Conservation (phyloP, 2,329 filamentous ascomycete species). For the Purpureocillium lavendulum region DNA sequence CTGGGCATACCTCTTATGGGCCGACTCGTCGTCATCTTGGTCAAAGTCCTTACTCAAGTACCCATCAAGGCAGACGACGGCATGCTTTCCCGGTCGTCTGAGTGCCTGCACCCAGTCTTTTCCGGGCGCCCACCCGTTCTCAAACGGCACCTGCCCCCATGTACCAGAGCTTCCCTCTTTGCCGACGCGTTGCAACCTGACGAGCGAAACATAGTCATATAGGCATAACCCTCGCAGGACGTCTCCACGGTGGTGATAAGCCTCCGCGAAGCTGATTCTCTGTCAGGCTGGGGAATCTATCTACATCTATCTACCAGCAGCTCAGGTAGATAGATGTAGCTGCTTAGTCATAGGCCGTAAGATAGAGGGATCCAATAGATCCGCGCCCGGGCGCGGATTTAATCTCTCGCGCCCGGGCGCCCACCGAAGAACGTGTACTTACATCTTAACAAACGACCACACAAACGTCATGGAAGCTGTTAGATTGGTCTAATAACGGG, state of each 20-base stretch:
- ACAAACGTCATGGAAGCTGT: no score
- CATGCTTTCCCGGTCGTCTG: background rate
- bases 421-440: no score
- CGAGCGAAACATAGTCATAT: constrained; percentile 5
- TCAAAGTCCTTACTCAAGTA: constrained; percentile 3
- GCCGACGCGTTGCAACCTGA: constrained; percentile 1
- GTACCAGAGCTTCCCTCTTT: background rate
- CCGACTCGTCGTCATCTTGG: background rate
- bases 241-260: constrained; percentile 2
- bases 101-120: background rate
- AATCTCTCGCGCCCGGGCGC: no score
- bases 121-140: background rate
- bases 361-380: no score
- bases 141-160: background rate
- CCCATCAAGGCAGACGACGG: constrained; percentile 2
- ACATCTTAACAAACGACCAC: no score
- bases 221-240: constrained; percentile 1
- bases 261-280: constrained; percentile 3
- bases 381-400: no score
- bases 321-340: no score
- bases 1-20: background rate
- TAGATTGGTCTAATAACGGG: no score
- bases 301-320: no score
- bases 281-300: no score
- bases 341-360: no score